Conservation (phyloP, 768 basidiomycete genomes). For the Phylloporus rhodoxanthus region DNA sequence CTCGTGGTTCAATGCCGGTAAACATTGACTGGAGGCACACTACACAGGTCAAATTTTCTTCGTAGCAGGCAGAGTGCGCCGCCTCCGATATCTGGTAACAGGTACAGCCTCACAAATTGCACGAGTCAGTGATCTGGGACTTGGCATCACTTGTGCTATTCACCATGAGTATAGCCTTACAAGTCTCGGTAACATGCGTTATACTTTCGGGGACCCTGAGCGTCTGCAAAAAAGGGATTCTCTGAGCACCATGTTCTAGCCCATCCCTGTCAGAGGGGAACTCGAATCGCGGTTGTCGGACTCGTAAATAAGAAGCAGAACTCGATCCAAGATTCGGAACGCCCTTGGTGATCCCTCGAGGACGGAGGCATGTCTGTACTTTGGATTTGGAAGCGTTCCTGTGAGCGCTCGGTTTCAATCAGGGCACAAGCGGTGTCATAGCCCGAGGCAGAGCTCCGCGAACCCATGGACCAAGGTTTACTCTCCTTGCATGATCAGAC, state of each 20-base stretch:
- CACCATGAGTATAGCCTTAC: constrained; percentile 29
- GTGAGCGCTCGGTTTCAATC: constrained; percentile 31
- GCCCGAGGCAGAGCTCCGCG: constrained; percentile 30
- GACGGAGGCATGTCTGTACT: constrained; percentile 31
- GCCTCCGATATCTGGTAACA: constrained; percentile 9
- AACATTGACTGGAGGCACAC: constrained; percentile 6
- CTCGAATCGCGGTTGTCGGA: constrained; percentile 38
- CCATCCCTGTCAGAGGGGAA: constrained; percentile 37
- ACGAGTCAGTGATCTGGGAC: constrained; percentile 15
- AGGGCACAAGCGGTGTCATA: constrained; percentile 27
- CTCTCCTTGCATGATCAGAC: constrained; percentile 29
- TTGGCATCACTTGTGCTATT: constrained; percentile 8
- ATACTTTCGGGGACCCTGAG: constrained; percentile 26
- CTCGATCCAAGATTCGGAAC: constrained; percentile 32
- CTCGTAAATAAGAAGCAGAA: constrained; percentile 39
- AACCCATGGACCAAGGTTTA: constrained; percentile 26
- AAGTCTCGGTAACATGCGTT: constrained; percentile 22
- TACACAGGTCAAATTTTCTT: constrained; percentile 15
- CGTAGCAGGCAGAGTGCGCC: constrained; percentile 2
- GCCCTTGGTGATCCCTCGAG: constrained; percentile 45
- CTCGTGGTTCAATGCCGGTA: constrained; percentile 2
- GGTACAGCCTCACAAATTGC: constrained; percentile 20
- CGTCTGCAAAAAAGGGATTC: constrained; percentile 20
- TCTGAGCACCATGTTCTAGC: constrained; percentile 31
- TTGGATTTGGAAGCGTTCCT: constrained; percentile 24